Conservation (phyloP, 257 asterid species). For the Jaltomata sinuosa region DNA sequence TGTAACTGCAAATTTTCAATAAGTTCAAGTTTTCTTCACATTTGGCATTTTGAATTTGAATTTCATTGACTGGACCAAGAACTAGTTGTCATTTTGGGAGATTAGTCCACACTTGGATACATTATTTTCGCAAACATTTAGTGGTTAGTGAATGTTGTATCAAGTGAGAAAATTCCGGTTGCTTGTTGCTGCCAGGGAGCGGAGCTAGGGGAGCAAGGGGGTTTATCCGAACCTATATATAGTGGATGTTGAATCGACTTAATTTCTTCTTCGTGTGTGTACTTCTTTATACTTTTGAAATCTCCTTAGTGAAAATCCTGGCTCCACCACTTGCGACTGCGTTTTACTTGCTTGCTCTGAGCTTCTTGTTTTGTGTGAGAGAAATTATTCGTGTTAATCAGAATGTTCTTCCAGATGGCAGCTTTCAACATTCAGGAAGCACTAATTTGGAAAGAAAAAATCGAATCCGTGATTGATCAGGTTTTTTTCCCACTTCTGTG, state of each 20-base stretch:
- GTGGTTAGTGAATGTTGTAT: too few relatives aligned
- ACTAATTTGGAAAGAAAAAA: constrained; percentile 75
- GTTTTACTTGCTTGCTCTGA: background rate
- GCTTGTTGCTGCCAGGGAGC: background rate
- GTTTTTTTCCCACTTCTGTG: constrained; percentile 15
- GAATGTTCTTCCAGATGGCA: constrained; percentile 64
- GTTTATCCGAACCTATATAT: background rate
- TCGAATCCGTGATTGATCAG: constrained; percentile 87
- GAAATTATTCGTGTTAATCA: background rate
- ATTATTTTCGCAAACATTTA: background rate
- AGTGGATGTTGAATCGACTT: background rate
- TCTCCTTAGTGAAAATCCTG: background rate
- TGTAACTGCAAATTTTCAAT: background rate
- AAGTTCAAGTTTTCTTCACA: background rate
- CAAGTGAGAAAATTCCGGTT: background rate
- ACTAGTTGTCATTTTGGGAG: background rate
- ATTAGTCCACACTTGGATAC: background rate
- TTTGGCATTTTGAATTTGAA: background rate
- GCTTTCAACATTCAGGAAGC: constrained; percentile 96
- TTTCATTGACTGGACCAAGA: background rate
- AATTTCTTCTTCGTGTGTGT: background rate
- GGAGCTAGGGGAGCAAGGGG: too few relatives aligned
- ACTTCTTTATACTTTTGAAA: background rate
- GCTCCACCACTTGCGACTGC: background rate
- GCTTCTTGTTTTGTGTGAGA: background rate